These are phyloP conservation scores for Diddensiella santjacobensis DNA, from an alignment of 805 yeast species.

Conservation along the genomic window DNA sequence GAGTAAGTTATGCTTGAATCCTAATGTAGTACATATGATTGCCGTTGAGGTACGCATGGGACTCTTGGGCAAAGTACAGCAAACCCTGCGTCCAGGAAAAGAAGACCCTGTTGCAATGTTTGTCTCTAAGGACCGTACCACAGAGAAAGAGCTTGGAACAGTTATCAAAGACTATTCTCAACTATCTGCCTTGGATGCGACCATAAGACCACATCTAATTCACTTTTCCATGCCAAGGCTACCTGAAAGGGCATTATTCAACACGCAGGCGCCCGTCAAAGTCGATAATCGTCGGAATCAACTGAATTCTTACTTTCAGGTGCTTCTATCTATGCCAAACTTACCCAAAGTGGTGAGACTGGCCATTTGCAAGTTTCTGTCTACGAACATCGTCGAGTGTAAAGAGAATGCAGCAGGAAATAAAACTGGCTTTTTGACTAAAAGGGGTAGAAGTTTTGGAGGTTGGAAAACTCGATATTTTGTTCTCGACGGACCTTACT, in stretches of 20 bases:
- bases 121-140: conserved; percentile 57
- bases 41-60: conserved; percentile 24
- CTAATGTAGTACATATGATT: conserved; percentile 27
- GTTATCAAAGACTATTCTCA: conserved; percentile 61
- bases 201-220: conserved; percentile 39
- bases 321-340: conserved; percentile 54
- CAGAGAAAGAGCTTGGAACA: conserved; percentile 68
- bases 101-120: conserved; percentile 56
- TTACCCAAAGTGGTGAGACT: conserved; percentile 51
- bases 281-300: conserved; percentile 57
- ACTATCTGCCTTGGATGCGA: conserved; percentile 57
- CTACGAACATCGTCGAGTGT: conserved; percentile 56
- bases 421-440: conserved; percentile 62
- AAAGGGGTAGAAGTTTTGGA: conserved; percentile 62
- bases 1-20: conserved; percentile 14
- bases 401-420: conserved; percentile 41
- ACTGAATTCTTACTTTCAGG: conserved; percentile 56
- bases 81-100: conserved; percentile 36
- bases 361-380: conserved; percentile 59
- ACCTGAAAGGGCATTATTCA: conserved; percentile 61
- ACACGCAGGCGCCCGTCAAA: conserved; percentile 56
- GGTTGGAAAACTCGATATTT: conserved; percentile 71
- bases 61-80: conserved; percentile 17
- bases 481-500: conserved; percentile 54
- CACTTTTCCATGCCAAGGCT: conserved; percentile 46